A percentile compares a stretch with the other conserved stretches of the same genome.
Conservation (phyloP, 768 basidiomycete species). For the Nidularia sp. region DNA sequence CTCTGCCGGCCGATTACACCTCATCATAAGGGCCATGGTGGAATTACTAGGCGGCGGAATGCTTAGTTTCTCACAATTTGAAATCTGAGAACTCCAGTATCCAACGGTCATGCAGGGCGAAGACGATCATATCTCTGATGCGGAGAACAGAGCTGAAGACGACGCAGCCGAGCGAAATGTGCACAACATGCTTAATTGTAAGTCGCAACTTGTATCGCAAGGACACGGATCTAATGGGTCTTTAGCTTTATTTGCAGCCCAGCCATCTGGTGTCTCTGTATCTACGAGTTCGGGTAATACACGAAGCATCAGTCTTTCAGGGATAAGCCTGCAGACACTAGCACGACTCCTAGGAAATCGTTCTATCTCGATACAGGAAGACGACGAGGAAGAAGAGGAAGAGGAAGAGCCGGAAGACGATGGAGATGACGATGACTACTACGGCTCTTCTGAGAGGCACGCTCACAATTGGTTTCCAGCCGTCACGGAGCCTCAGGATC, state of each 20-base stretch:
- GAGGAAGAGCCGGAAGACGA: conserved; percentile 28
- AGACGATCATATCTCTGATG: neutral
- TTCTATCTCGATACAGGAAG: conserved; percentile 2
- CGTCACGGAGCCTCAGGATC: conserved; percentile 55
- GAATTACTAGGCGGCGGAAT: no score
- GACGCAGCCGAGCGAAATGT: conserved; percentile 7
- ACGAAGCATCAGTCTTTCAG: conserved; percentile 16
- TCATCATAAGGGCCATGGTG: no score
- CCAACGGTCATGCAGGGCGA: neutral
- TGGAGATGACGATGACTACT: conserved; percentile 32
- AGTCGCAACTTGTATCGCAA: conserved; percentile 1
- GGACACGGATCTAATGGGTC: neutral
- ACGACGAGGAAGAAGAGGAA: conserved; percentile 28
- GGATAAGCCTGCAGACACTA: conserved; percentile 25
- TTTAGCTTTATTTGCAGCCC: conserved; percentile 28
- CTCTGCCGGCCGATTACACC: no score
- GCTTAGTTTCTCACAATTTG: no score
- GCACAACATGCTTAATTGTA: conserved; percentile 22
- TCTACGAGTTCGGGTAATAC: conserved; percentile 4
- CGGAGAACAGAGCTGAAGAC: neutral
- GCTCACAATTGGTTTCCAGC: conserved; percentile 24
- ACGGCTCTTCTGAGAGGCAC: conserved; percentile 24
- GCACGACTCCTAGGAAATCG: conserved; percentile 16
- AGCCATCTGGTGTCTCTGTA: conserved; percentile 15
- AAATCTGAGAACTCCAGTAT: neutral